Conservation (phyloP, 2,329 filamentous ascomycete genomes). For the Beauveria medogensis region DNA sequence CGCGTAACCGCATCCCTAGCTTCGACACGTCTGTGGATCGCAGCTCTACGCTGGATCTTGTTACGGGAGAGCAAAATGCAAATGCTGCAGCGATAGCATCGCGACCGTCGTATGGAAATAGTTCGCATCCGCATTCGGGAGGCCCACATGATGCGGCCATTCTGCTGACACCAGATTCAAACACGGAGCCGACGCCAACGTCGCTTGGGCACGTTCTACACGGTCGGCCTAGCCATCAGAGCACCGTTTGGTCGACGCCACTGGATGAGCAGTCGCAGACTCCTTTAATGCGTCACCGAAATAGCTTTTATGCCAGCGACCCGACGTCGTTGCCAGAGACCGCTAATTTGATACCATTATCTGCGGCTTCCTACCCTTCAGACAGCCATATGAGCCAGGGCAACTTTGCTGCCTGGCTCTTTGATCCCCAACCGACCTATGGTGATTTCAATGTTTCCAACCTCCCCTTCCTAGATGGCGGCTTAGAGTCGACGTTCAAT, state of each 20-base stretch:
- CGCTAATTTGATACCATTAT: constrained; percentile 24
- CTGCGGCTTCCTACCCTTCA: constrained; percentile 16
- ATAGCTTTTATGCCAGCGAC: constrained; percentile 28
- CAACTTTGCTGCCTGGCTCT: constrained; percentile 45
- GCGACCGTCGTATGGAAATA: constrained; percentile 12
- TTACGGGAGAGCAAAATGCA: neutral
- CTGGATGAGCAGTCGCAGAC: constrained; percentile 26
- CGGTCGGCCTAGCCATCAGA: constrained; percentile 11
- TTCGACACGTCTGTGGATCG: constrained; percentile 30
- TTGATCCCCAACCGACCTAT: constrained; percentile 36
- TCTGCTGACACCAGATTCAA: constrained; percentile 34
- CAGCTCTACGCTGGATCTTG: neutral
- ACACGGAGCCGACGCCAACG: constrained; percentile 20
- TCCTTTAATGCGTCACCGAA: constrained; percentile 30
- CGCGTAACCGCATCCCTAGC: constrained; percentile 42
- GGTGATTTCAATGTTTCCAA: constrained; percentile 34
- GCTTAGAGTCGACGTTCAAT: constrained; percentile 43
- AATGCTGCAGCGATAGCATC: neutral
- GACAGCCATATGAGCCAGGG: constrained; percentile 30
- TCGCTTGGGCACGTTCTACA: constrained; percentile 17
- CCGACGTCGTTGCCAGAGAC: constrained; percentile 23
- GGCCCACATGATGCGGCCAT: constrained; percentile 39
- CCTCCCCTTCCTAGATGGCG: constrained; percentile 40
- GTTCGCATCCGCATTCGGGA: constrained; percentile 22
- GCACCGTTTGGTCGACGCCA: constrained; percentile 22